Evolutionary conservation across 768 basidiomycete genomes (phyloP).

Genomic region (Leccinum longicurvipes): DNA sequence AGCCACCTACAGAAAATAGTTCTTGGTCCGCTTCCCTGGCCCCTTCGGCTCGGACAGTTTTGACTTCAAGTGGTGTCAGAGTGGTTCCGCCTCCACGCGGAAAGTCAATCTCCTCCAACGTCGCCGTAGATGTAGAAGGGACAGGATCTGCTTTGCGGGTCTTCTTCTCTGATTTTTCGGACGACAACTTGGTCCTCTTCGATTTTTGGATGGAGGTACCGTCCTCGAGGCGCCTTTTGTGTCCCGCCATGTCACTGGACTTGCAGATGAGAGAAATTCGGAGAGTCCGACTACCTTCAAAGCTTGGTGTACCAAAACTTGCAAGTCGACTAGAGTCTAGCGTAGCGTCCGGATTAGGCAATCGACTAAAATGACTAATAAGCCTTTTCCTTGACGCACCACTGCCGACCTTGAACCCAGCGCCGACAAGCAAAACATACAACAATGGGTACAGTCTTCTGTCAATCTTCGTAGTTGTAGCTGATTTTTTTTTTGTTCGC

Average conservation of each 20-base stretch:
- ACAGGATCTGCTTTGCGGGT: slow-evolving; percentile 24
- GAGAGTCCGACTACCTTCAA: not conserved
- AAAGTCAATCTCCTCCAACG: slow-evolving; percentile 81
- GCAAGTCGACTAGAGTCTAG: slow-evolving; percentile 1
- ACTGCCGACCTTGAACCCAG: no score
- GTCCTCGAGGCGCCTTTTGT: slow-evolving; percentile 65
- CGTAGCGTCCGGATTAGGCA: slow-evolving; percentile 12
- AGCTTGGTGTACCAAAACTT: not conserved
- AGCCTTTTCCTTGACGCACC: no score
- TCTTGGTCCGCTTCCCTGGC: slow-evolving; percentile 81
- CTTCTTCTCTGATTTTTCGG: slow-evolving; percentile 26
- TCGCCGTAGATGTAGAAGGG: slow-evolving; percentile 37
- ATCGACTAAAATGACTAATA: not conserved
- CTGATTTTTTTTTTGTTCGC: slow-evolving; percentile 8
- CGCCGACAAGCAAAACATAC: no score
- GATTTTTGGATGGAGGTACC: slow-evolving; percentile 42
- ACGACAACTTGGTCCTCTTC: slow-evolving; percentile 58
- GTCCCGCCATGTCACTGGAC: slow-evolving; percentile 37
- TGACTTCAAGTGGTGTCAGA: slow-evolving; percentile 87
- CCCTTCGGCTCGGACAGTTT: slow-evolving; percentile 80
- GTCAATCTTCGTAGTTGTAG: not conserved
- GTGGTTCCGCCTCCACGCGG: slow-evolving; percentile 91
- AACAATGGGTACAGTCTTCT: slow-evolving; percentile 32
- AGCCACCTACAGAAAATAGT: slow-evolving; percentile 56
- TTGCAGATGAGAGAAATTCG: not conserved